Evolutionary conservation across 2,329 filamentous ascomycete species (phyloP).

Genomic region (Aspergillus bombycis): DNA sequence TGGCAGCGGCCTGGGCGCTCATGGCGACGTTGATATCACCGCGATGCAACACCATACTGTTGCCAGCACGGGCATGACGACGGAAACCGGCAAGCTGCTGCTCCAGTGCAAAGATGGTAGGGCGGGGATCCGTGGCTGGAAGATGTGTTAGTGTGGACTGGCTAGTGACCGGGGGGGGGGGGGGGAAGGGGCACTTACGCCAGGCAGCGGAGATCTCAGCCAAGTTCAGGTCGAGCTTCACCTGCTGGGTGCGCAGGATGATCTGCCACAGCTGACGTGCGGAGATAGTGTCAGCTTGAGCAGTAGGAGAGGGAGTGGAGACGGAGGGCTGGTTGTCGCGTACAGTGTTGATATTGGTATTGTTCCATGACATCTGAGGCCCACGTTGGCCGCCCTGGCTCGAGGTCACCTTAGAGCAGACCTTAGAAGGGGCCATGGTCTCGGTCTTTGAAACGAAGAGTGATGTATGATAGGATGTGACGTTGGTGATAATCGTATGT

Average conservation of each 20-base stretch:
- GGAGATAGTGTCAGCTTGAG: background rate
- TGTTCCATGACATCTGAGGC: background rate
- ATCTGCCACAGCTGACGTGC: background rate
- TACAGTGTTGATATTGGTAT: background rate
- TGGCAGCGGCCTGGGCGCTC: background rate
- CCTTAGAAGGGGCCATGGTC: background rate
- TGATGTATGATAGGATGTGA: background rate
- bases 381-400: background rate
- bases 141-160: background rate
- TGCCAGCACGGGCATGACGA: background rate
- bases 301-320: background rate
- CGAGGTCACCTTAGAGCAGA: background rate
- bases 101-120: background rate
- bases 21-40: background rate
- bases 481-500: fast-evolving
- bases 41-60: background rate
- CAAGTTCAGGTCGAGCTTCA: background rate
- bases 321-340: background rate
- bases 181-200: background rate
- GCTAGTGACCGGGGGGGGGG: background rate
- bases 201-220: background rate
- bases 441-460: too few species aligned
- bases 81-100: background rate
- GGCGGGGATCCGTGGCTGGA: background rate
- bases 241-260: background rate